Evolutionary conservation across 495 filamentous ascomycete species (phyloP).

Genomic region (Bryoglossum gracile): DNA sequence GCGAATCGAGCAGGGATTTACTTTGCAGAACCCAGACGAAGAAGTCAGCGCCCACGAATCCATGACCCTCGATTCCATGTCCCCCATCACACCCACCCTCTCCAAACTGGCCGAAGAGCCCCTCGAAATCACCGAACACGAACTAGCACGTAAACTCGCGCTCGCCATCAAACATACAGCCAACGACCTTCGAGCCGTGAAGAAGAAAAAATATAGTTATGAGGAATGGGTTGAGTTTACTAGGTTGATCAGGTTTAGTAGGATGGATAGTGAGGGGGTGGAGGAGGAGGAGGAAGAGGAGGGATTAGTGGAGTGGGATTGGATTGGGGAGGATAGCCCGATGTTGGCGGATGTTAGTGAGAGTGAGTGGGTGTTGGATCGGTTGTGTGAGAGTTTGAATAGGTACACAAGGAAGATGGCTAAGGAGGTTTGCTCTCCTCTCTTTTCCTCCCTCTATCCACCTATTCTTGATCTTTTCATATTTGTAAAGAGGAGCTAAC

Average conservation of each 20-base stretch:
- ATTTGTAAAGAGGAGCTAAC: too few relatives aligned
- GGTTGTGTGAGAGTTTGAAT: constrained; percentile 45
- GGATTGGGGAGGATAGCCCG: constrained; percentile 60
- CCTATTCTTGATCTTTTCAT: too few relatives aligned
- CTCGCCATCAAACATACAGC: constrained; percentile 53
- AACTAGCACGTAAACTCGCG: constrained; percentile 53
- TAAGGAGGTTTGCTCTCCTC: too few relatives aligned
- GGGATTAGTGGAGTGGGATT: constrained; percentile 53
- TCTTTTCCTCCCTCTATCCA: too few relatives aligned
- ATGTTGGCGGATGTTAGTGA: constrained; percentile 52
- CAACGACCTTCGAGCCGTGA: constrained; percentile 42
- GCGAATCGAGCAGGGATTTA: constrained; percentile 25
- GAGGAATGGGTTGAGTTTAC: constrained; percentile 67
- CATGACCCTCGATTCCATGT: neutral
- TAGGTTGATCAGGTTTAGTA: constrained; percentile 31
- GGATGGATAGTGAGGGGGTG: constrained; percentile 29
- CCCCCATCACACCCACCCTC: constrained; percentile 11
- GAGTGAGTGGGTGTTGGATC: constrained; percentile 56
- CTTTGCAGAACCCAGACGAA: constrained; percentile 32
- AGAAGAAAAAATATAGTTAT: constrained; percentile 57
- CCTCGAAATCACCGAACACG: constrained; percentile 31
- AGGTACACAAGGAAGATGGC: constrained; percentile 31
- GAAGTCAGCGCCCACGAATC: constrained; percentile 12
- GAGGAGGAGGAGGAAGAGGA: constrained; percentile 35
- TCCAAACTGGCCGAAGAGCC: constrained; percentile 48